phyloP scores from a whole-genome alignment of 208 protist genomes.

The Crithidia thermophila region DNA sequence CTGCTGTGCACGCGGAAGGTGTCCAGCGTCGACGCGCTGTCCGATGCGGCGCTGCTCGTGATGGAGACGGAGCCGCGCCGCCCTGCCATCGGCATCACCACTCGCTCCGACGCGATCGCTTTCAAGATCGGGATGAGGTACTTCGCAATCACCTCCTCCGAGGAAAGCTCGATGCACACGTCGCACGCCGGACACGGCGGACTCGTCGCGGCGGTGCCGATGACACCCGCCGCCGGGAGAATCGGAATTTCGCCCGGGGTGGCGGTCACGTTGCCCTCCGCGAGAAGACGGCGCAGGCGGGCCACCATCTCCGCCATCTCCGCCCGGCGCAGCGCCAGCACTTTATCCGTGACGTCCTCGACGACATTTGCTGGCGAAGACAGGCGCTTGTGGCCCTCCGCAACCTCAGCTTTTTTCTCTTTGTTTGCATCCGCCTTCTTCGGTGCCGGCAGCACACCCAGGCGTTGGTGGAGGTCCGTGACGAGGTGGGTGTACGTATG shows the following conservation, averaged over 20 bases:
- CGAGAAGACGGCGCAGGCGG: constrained; percentile 26
- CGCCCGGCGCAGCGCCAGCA: constrained; percentile 24
- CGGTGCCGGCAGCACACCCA: constrained; percentile 8
- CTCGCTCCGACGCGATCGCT: constrained; percentile 9
- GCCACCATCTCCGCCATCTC: constrained; percentile 37
- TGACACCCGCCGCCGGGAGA: constrained; percentile 9
- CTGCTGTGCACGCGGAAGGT: constrained; percentile 25
- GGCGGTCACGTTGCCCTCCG: constrained; percentile 18
- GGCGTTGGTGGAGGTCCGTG: constrained; percentile 21
- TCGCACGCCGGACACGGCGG: constrained; percentile 31
- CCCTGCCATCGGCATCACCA: constrained; percentile 31
- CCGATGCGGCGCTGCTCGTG: constrained; percentile 14
- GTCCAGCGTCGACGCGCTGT: constrained; percentile 15
- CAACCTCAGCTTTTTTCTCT: neutral
- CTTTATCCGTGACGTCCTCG: constrained; percentile 18
- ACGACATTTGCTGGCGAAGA: constrained; percentile 6
- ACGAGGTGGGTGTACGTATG: constrained; percentile 23
- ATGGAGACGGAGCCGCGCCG: constrained; percentile 15
- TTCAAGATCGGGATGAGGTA: constrained; percentile 30
- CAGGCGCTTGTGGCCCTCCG: neutral
- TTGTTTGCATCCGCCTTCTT: neutral
- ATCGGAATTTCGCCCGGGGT: constrained; percentile 12
- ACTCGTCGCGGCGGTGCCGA: neutral
- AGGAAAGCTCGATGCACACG: constrained; percentile 38
- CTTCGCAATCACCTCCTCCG: constrained; percentile 16